Evolutionary conservation across 495 filamentous ascomycete genomes (phyloP).

Genomic region (Echria macrotheca): DNA sequence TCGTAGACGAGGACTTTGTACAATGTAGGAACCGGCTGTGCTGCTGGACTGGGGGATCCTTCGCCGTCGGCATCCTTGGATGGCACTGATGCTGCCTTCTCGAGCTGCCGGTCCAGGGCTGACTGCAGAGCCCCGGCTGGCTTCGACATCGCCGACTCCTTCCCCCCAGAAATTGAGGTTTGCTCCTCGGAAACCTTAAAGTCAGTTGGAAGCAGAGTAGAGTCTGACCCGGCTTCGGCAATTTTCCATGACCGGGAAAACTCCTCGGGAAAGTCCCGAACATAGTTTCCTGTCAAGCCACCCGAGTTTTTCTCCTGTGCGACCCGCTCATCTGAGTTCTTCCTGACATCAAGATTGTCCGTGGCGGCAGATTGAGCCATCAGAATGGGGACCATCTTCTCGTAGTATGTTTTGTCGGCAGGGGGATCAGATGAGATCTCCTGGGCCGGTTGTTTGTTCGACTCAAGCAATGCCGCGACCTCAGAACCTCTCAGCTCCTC

Average conservation of each 20-base stretch:
- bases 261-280: slow-evolving; percentile 43
- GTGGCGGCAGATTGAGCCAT: slow-evolving; percentile 18
- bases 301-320: no score
- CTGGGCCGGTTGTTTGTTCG: background rate
- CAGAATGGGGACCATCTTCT: slow-evolving; percentile 18
- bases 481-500: slow-evolving; percentile 26
- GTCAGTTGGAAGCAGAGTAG: slow-evolving; percentile 17
- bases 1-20: slow-evolving; percentile 77
- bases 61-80: background rate
- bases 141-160: background rate
- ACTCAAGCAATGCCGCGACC: slow-evolving; percentile 1
- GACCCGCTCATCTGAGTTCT: no score
- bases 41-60: no score
- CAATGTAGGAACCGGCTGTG: slow-evolving; percentile 32
- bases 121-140: slow-evolving; percentile 26
- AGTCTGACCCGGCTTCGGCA: slow-evolving; percentile 6
- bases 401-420: slow-evolving; percentile 14
- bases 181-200: no score
- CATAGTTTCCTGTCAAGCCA: slow-evolving; percentile 38
- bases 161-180: background rate
- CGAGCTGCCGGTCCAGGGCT: slow-evolving; percentile 28
- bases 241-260: slow-evolving; percentile 34
- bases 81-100: background rate
- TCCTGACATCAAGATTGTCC: slow-evolving; percentile 4
- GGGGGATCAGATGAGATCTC: no score